These are phyloP conservation scores for Marchantia polymorpha DNA, from an alignment of 225 moss, liverwort and hornwort species.

Conservation along the genomic window DNA sequence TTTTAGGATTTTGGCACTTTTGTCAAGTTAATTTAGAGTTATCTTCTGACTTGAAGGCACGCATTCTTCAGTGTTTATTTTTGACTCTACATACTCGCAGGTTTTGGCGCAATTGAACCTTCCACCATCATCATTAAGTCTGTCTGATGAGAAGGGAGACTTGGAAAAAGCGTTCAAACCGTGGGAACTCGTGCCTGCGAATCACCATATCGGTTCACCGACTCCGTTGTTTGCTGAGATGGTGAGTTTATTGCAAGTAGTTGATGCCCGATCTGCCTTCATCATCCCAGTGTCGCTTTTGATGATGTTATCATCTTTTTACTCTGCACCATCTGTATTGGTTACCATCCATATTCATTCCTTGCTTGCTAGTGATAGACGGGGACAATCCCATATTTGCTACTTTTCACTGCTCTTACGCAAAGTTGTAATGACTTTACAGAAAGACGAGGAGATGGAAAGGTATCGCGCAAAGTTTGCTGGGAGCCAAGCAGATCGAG, in stretches of 20 bases:
- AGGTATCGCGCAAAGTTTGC: conserved; percentile 66
- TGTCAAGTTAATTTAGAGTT: neutral
- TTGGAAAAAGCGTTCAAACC: conserved; percentile 66
- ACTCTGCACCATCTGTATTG: neutral
- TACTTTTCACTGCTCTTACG: neutral
- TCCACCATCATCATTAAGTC: conserved; percentile 55
- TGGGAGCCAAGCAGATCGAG: conserved; percentile 90
- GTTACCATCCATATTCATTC: neutral
- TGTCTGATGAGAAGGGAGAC: conserved; percentile 68
- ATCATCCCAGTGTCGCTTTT: neutral
- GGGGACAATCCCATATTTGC: neutral
- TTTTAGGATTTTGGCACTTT: neutral
- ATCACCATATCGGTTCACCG: conserved; percentile 79
- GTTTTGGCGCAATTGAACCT: conserved; percentile 72
- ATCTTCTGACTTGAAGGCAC: neutral
- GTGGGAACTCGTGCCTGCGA: conserved; percentile 71
- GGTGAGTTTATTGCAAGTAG: conserved; percentile 31
- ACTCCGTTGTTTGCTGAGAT: conserved; percentile 81
- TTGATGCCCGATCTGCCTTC: neutral
- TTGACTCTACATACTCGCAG: conserved; percentile 28
- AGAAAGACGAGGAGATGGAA: conserved; percentile 87
- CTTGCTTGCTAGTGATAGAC: too few species aligned
- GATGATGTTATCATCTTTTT: neutral
- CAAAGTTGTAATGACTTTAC: neutral
- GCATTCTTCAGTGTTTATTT: neutral